Evolutionary conservation across 805 yeast species (phyloP).

Genomic region (Kluyveromyces lactis): DNA sequence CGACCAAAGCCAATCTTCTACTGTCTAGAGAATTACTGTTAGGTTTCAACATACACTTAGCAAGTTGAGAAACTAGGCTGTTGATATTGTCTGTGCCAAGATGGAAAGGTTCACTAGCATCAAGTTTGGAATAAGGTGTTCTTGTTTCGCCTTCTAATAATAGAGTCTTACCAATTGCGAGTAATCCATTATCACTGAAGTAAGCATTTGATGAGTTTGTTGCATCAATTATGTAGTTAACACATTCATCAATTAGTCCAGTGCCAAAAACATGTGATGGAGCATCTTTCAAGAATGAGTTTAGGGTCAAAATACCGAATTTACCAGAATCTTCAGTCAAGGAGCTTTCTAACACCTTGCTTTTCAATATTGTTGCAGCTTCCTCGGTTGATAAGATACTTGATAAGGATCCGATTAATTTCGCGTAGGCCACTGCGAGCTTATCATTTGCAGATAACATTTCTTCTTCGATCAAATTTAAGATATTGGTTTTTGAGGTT

Average conservation of each 20-base stretch:
- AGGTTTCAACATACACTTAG: constrained; percentile 44
- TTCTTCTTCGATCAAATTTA: constrained; percentile 69
- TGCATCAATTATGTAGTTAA: constrained; percentile 40
- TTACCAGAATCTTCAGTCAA: constrained; percentile 38
- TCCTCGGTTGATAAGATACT: constrained; percentile 57
- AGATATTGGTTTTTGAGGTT: constrained; percentile 56
- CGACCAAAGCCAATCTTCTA: constrained; percentile 70
- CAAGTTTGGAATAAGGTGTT: constrained; percentile 28
- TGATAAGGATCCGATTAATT: constrained; percentile 68
- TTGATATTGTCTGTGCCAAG: constrained; percentile 35
- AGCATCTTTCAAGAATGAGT: constrained; percentile 72
- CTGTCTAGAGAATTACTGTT: constrained; percentile 61
- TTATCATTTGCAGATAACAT: constrained; percentile 48
- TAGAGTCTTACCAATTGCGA: constrained; percentile 76
- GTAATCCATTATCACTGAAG: constrained; percentile 64
- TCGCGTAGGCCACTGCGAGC: constrained; percentile 67
- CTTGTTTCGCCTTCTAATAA: constrained; percentile 40
- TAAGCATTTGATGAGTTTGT: constrained; percentile 35
- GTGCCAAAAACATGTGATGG: constrained; percentile 53
- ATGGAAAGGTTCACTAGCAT: constrained; percentile 28
- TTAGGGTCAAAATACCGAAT: constrained; percentile 64
- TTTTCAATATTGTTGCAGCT: constrained; percentile 48
- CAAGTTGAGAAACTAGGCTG: constrained; percentile 42
- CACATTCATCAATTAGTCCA: constrained; percentile 43
- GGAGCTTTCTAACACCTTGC: constrained; percentile 46